Base-by-base conservation (phyloP, 1,139 yeast genomes). In the Geotrichum bryndzae region DNA sequence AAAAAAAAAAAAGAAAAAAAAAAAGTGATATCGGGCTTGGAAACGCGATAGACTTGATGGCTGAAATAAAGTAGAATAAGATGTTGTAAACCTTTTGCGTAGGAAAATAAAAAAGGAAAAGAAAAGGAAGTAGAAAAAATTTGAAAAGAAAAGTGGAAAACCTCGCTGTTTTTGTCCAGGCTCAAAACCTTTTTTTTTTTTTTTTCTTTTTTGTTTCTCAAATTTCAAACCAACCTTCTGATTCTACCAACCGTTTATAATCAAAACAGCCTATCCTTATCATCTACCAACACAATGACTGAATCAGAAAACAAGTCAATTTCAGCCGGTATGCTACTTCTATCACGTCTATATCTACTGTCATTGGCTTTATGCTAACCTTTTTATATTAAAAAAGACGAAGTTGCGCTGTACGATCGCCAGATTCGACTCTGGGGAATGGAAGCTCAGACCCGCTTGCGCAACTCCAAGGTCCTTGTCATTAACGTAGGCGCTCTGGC, bases 401-500 rank as follows among this genome's bases (percentile, higher is more conserved):
- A 92, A 73, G 85, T 92, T 62, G 96, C 96, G 1, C 79, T 92
- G 35, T 94, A 94, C 73, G 99, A 94, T 74, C 83, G 99, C 64
- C 99, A 94, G 74, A 92, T 94, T 68, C 78, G 99, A 67, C 80
- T 94, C 50, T 94, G 99, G 99, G 99, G 99, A 13, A 80, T 94
- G 76, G 95, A 89, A 35, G 96, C 98, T 18, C 99, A 94, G 74
- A 80, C 84, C 58, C 78, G 91, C 58, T 83, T 94, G 77, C 80
- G 96, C 55, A 83, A 86, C 33, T 87, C 97, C 18, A 82, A 82
- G 60, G 80, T 92, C 8, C 77, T 94, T 60, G 72, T 91, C 51
- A 77, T 90, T 45, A 86, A 87, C 66, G 69, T 88, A 41, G 87
- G 90, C 10, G 89, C 89, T 0, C 79, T 88, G 11, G 94, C 95